Conservation (phyloP, 805 yeast genomes). For the Candida quercuum region DNA sequence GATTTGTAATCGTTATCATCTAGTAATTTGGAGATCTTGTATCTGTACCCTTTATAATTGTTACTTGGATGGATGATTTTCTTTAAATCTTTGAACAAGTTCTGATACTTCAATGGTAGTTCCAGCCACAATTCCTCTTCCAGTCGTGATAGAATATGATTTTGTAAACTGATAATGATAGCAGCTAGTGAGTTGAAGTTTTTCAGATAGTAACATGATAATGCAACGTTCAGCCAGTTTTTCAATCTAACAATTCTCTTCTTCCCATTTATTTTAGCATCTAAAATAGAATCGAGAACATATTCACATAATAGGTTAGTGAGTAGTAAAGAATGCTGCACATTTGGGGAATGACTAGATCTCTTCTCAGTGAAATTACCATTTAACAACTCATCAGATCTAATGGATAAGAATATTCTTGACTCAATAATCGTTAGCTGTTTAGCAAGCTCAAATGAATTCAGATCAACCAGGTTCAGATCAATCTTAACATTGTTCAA, state of each 20-base stretch:
- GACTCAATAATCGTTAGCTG: conserved; percentile 73
- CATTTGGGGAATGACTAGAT: conserved; percentile 57
- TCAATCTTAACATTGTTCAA: conserved; percentile 8
- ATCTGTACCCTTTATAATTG: conserved; percentile 65
- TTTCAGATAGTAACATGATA: conserved; percentile 65
- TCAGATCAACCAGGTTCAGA: conserved; percentile 35
- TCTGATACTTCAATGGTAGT: conserved; percentile 53
- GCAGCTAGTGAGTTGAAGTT: conserved; percentile 79
- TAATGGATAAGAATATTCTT: conserved; percentile 54
- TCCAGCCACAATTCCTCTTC: conserved; percentile 54
- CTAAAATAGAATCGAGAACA: conserved; percentile 63
- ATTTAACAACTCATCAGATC: conserved; percentile 60
- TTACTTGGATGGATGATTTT: conserved; percentile 71
- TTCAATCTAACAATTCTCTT: conserved; percentile 51
- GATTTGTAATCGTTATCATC: conserved; percentile 33
- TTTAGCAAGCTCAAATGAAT: conserved; percentile 71
- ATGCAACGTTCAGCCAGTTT: conserved; percentile 69
- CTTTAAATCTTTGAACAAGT: conserved; percentile 56
- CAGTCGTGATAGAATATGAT: conserved; percentile 62
- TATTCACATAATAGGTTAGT: conserved; percentile 70
- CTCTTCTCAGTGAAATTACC: conserved; percentile 58
- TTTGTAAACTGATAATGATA: conserved; percentile 70
- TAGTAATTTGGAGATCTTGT: conserved; percentile 52
- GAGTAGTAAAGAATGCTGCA: conserved; percentile 54
- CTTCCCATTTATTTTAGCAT: conserved; percentile 41